Evolutionary conservation across 2,329 filamentous ascomycete genomes (phyloP).

Genomic region (Verticillium alfalfae): DNA sequence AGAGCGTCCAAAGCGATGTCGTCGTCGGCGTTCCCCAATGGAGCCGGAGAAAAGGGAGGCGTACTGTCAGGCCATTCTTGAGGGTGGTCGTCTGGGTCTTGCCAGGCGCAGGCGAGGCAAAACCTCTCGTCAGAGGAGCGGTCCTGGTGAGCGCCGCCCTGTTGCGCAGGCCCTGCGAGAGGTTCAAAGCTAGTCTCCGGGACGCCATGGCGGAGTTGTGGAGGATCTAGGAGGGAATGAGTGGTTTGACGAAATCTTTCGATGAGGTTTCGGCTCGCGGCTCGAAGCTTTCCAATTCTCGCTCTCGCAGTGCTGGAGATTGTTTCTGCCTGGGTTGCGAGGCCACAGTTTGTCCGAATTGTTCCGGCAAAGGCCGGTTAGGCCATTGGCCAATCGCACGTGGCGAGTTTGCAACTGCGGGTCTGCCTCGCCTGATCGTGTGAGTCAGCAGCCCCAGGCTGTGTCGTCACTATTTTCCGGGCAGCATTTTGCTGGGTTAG

Average conservation of each 20-base stretch:
- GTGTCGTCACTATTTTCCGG: neutral
- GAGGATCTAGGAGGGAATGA: constrained; percentile 44
- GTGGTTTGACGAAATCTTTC: constrained; percentile 52
- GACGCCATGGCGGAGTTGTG: constrained; percentile 75
- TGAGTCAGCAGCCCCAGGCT: neutral
- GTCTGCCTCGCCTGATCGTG: neutral
- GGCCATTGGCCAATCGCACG: constrained; percentile 25
- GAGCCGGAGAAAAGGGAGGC: constrained; percentile 18
- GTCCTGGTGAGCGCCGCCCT: constrained; percentile 77
- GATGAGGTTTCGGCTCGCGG: constrained; percentile 29
- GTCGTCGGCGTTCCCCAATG: constrained; percentile 26
- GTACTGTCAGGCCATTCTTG: constrained; percentile 94
- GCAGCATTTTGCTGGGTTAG: neutral
- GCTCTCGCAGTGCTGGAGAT: constrained; percentile 21
- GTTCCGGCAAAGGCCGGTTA: constrained; percentile 28
- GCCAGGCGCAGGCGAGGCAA: constrained; percentile 71
- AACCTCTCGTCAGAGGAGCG: constrained; percentile 73
- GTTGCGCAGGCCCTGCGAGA: constrained; percentile 84
- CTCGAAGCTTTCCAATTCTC: constrained; percentile 31
- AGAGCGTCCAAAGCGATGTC: neutral
- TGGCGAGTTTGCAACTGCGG: constrained; percentile 4
- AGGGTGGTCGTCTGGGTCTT: constrained; percentile 95
- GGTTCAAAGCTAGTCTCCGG: constrained; percentile 92
- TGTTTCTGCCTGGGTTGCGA: constrained; percentile 33
- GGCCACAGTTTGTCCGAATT: constrained; percentile 33